Conservation (phyloP, 257 asterid species). For the Solanum pimpinellifolium region DNA sequence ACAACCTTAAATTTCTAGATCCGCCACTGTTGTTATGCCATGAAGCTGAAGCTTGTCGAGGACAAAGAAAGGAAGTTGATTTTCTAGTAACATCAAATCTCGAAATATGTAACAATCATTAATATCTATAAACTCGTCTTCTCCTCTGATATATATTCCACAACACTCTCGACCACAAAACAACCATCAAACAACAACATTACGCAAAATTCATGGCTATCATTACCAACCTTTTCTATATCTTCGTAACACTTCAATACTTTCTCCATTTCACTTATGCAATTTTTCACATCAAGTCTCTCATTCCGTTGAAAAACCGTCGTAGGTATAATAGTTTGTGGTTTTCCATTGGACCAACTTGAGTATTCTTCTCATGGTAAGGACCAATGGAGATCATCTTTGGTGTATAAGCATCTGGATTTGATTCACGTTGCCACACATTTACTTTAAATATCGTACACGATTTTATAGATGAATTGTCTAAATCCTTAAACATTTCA, state of each 20-base stretch:
- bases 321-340: not conserved
- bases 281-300: not conserved
- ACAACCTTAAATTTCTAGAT: too few relatives aligned
- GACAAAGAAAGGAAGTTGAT: too few relatives aligned
- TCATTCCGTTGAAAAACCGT: not conserved
- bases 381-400: conserved; percentile 10
- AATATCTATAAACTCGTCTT: too few relatives aligned
- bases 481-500: not conserved
- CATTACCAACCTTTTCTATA: not conserved
- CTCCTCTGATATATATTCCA: too few relatives aligned
- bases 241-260: not conserved
- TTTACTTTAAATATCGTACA: not conserved
- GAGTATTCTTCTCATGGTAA: not conserved
- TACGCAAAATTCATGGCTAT: not conserved
- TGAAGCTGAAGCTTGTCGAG: too few relatives aligned
- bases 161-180: not conserved
- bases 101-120: too few relatives aligned
- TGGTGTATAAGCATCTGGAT: not conserved
- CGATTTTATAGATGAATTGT: not conserved
- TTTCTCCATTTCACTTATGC: not conserved
- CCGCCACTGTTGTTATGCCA: too few relatives aligned
- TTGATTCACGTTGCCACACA: not conserved
- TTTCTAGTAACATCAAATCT: too few relatives aligned
- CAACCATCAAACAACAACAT: conserved; percentile 6
- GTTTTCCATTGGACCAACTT: not conserved